A percentile compares a stretch with the other conserved stretches of the same genome.
phyloP scores from a whole-genome alignment of 352 stramenopile species.

The Phytophthora ohioensis region DNA sequence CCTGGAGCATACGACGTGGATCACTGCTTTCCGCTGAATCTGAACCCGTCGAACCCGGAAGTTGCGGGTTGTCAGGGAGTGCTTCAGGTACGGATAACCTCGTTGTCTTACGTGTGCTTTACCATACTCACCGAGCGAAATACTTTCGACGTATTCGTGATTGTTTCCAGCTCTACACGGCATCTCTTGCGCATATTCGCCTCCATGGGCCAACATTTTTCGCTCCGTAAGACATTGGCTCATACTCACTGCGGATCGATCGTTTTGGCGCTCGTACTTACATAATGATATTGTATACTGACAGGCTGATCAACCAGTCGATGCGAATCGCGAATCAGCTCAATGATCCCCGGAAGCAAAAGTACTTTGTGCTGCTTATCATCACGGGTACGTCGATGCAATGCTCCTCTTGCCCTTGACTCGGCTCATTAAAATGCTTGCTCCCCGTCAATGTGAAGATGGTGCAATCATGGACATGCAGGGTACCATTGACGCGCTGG shows the following conservation, averaged over 20 bases:
- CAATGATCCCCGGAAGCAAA: conserved; percentile 63
- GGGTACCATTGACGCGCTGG: conserved; percentile 61
- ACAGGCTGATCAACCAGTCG: conserved; percentile 63
- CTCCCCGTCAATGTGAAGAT: conserved; percentile 40
- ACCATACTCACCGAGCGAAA: neutral
- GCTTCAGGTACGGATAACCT: conserved; percentile 50
- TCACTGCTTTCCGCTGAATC: conserved; percentile 93
- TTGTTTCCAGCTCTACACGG: conserved; percentile 53
- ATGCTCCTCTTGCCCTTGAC: neutral
- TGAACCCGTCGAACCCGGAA: conserved; percentile 74
- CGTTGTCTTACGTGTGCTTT: neutral
- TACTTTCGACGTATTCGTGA: neutral
- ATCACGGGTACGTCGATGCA: conserved; percentile 54
- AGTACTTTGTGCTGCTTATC: conserved; percentile 91
- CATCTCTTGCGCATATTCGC: conserved; percentile 59
- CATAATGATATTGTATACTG: neutral
- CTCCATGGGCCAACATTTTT: conserved; percentile 70
- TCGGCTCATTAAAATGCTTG: neutral
- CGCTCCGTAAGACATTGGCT: conserved; percentile 45
- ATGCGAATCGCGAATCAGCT: conserved; percentile 53
- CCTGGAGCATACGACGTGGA: conserved; percentile 64
- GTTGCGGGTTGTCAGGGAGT: conserved; percentile 79
- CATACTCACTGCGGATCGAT: neutral
- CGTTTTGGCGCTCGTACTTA: conserved; percentile 13
- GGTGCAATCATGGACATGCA: conserved; percentile 92